A percentile compares a stretch with the other conserved stretches of the same genome.
Evolutionary conservation across 768 basidiomycete genomes (phyloP).

Genomic region (Termitomyces heimii): DNA sequence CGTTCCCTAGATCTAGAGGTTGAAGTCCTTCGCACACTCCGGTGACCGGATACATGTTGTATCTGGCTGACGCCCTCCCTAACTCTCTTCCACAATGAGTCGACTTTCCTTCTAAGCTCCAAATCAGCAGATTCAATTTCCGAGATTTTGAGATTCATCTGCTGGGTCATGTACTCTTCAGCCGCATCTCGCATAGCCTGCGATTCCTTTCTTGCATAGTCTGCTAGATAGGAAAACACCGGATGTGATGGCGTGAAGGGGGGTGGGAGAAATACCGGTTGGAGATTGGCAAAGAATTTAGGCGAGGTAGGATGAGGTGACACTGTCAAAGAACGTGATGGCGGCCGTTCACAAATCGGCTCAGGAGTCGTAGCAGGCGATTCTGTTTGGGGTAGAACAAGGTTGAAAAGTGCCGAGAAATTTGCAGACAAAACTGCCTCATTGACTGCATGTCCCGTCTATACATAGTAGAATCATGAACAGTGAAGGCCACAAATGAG

Average conservation of each 20-base stretch:
- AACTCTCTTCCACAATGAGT: constrained; percentile 58
- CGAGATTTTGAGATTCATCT: constrained; percentile 46
- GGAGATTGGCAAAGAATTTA: constrained; percentile 45
- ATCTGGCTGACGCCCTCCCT: constrained; percentile 38
- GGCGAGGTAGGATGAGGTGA: constrained; percentile 23
- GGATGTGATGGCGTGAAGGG: constrained; percentile 75
- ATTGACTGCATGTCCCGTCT: constrained; percentile 34
- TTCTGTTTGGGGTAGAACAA: constrained; percentile 34
- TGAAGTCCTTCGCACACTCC: constrained; percentile 10
- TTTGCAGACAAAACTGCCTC: constrained; percentile 31
- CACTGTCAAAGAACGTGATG: constrained; percentile 17
- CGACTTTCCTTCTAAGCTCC: constrained; percentile 50
- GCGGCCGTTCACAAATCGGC: constrained; percentile 18
- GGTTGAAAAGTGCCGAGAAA: constrained; percentile 41
- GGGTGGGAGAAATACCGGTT: constrained; percentile 64
- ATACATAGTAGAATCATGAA: constrained; percentile 10
- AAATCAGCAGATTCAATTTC: constrained; percentile 54
- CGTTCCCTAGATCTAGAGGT: constrained; percentile 15
- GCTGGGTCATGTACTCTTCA: constrained; percentile 50
- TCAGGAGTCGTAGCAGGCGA: constrained; percentile 20
- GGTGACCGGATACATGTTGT: constrained; percentile 28
- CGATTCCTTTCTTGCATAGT: constrained; percentile 50
- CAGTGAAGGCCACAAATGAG: background rate
- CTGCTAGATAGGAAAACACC: constrained; percentile 59
- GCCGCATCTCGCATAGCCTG: constrained; percentile 47